These are phyloP conservation scores for Nectriaceae sp. DNA, from an alignment of 2,329 filamentous ascomycete genomes.

Conservation along the genomic window DNA sequence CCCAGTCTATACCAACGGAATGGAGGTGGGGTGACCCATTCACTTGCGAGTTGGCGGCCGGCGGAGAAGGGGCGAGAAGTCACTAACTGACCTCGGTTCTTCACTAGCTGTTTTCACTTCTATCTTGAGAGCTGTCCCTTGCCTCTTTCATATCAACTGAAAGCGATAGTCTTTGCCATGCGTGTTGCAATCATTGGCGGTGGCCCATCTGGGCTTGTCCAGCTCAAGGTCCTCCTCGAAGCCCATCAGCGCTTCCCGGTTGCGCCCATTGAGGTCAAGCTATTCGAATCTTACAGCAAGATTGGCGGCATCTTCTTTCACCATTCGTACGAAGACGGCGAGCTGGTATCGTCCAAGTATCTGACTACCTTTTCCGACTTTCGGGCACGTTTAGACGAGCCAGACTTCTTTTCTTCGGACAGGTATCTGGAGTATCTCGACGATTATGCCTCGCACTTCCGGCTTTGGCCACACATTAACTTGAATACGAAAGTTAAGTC, in stretches of 20 bases:
- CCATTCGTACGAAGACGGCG: conserved; percentile 25
- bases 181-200: conserved; percentile 43
- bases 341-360: conserved; percentile 46
- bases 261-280: conserved; percentile 39
- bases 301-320: conserved; percentile 47
- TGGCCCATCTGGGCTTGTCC: conserved; percentile 41
- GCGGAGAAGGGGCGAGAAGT: background rate
- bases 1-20: background rate
- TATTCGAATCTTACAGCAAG: conserved; percentile 45
- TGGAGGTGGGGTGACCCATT: background rate
- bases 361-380: conserved; percentile 49
- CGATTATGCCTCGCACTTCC: conserved; percentile 39
- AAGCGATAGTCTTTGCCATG: conserved; percentile 15
- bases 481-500: conserved; percentile 32
- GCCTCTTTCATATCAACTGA: background rate
- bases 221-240: conserved; percentile 39
- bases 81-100: background rate
- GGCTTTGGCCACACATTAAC: conserved; percentile 38
- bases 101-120: background rate
- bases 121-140: background rate
- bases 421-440: conserved; percentile 43
- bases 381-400: conserved; percentile 37
- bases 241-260: conserved; percentile 34
- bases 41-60: background rate
- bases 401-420: conserved; percentile 43